Evolutionary conservation across 2,329 filamentous ascomycete species (phyloP), one percentile per base, ranked within the genome.

Genomic region (Fusarium miscanthi): DNA sequence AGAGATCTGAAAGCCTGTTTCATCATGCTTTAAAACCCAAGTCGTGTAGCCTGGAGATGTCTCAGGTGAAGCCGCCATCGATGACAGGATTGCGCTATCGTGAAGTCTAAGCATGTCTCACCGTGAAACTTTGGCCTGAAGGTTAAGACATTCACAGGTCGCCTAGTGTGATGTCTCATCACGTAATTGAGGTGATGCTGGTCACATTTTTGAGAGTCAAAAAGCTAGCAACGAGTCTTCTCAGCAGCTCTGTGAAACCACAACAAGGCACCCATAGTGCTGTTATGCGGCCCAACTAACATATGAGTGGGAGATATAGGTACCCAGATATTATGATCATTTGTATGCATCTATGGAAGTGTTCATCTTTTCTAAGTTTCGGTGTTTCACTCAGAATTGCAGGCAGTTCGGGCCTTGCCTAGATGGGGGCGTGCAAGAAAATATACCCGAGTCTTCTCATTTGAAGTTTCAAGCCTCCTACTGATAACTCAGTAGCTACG

Each of bases 61-160:
- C 35, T 69, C 23, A 42, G 21, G 35, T 33, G 10, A 17, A 56
- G 27, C 31, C 40, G 31, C 33, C 19, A 17, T 27, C 9, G 8
- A 21, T n/a, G 10, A 14, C 19, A 21, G n/a, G 27, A 38, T 16
- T 38, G 48, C 17, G 37, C 40, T 13, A 43, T 33, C 38, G 58
- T 72, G 41, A 69, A 67, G 48, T 41, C 19, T 30, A 51, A 33
- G 21, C 17, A 30, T 51, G 43, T 58, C 23, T 58, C 41, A 40
- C 38, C 23, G 38, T 65, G 46, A 57, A 72, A 72, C 45, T 17
- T 48, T 16, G 37, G 33, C 35, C 23, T 37, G 38, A 45, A 9
- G 23, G 30, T 35, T 56, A 54, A 63, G 49, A 46, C 43, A 63
- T 68, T 58, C 38, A 49, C 17, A 30, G 6, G 14, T 14, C 9